Evolutionary conservation across 768 basidiomycete species (phyloP), one percentile per base, ranked within the genome.

Genomic region (Trametes villosa): DNA sequence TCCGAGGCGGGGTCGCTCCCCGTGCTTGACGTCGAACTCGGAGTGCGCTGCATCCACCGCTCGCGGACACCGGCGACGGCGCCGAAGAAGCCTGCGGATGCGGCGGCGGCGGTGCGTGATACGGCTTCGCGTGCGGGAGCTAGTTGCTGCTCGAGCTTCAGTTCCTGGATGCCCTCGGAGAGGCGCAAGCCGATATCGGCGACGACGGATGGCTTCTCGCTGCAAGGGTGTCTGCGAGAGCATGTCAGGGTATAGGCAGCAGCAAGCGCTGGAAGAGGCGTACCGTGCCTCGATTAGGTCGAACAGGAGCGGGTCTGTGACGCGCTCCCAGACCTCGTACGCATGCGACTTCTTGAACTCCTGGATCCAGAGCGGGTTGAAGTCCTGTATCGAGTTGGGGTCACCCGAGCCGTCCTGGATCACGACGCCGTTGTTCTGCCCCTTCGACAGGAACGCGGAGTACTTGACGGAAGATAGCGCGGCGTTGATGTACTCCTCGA

Each of bases 231-330:
- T 49, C 95, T 95, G 59, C 15, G 33, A 26, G 42, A 18, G 1
- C 22, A 9, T 9, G 29, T 53, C 4, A 61, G 38, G 9, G 36
- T 9, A 2, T 53, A 38, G 59, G 57, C 59, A 6, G 38, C 44
- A 40, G 50, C 41, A 36, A 33, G 24, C 46, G 42, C 3, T 53
- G n/a, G 40, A 12, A 4, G 6, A n/a, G 17, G 71, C 78, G 27
- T 62, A 94, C 94, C 92, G 81, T 34, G 96, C 92, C 72, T 99
- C 97, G 54, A 96, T 84, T 48, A 98, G 92, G 71, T 99, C 97
- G 70, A 99, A 99, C 12, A 98, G 76, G 62, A 94, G 78, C 1
- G 94, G 90, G 73, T 99, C 97, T 1, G 97, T 98, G 40, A 87
- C 84, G 45, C 84, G 79, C 50, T 98, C 86, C 97, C 97, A 99